Conservation (phyloP, 2,329 filamentous ascomycete genomes). For the Xylaria sp. region DNA sequence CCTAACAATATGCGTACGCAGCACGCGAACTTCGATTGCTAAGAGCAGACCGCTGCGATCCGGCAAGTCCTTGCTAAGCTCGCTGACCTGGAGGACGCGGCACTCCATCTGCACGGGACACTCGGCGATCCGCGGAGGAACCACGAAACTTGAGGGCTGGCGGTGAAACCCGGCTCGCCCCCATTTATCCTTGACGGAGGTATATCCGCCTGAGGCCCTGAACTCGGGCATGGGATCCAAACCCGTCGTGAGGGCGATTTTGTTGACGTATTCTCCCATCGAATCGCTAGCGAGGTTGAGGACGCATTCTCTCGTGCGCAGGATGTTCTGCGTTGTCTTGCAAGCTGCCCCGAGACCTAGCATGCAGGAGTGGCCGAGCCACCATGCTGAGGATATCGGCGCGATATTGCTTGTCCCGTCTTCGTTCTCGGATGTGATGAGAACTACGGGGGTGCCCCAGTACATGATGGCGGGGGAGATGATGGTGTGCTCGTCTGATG, state of each 20-base stretch:
- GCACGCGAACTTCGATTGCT: slow-evolving; percentile 46
- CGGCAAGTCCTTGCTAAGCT: slow-evolving; percentile 43
- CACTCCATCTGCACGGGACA: slow-evolving; percentile 53
- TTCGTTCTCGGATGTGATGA: slow-evolving; percentile 48
- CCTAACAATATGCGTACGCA: slow-evolving; percentile 44
- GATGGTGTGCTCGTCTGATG: slow-evolving; percentile 13
- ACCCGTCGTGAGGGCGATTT: slow-evolving; percentile 48
- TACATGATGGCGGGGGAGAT: slow-evolving; percentile 50
- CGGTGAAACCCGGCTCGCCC: slow-evolving; percentile 42
- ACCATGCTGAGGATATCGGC: slow-evolving; percentile 53
- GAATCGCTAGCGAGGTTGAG: slow-evolving; percentile 48
- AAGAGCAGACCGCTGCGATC: slow-evolving; percentile 39
- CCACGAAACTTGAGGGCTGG: slow-evolving; percentile 42
- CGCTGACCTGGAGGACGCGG: slow-evolving; percentile 42
- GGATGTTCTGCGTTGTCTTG: slow-evolving; percentile 48
- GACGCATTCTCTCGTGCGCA: slow-evolving; percentile 49
- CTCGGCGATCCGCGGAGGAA: slow-evolving; percentile 44
- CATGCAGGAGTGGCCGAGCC: slow-evolving; percentile 51
- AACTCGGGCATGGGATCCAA: slow-evolving; percentile 35
- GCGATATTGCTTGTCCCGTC: slow-evolving; percentile 49
- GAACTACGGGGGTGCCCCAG: slow-evolving; percentile 49
- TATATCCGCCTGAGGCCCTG: slow-evolving; percentile 43
- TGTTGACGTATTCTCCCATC: slow-evolving; percentile 45
- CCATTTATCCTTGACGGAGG: slow-evolving; percentile 49
- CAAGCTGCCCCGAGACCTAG: slow-evolving; percentile 46